A percentile compares a stretch with the other conserved stretches of the same genome.
These are phyloP conservation scores for Aspergillus fumigatiaffinis DNA, from an alignment of 2,329 filamentous ascomycete genomes.

Conservation along the genomic window DNA sequence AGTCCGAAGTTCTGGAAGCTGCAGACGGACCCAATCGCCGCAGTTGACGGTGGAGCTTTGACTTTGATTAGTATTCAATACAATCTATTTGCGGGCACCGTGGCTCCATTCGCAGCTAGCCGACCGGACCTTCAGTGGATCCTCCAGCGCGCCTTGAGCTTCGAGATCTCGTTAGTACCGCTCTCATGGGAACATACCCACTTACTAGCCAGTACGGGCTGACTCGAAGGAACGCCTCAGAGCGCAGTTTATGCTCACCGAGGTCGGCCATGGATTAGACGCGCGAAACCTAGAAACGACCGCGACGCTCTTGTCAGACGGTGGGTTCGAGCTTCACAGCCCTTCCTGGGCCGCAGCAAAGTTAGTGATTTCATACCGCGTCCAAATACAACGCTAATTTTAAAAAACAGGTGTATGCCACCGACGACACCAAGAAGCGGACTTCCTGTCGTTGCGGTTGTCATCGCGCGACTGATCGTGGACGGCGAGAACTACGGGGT, in stretches of 20 bases:
- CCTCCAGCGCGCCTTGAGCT: neutral
- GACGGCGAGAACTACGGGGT: constrained; percentile 13
- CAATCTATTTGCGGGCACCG: constrained; percentile 10
- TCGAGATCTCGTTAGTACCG: neutral
- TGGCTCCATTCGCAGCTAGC: constrained; percentile 4
- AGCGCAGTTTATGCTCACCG: constrained; percentile 9
- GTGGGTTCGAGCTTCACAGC: constrained; percentile 2
- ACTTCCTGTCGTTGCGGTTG: constrained; percentile 11
- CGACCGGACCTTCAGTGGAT: too few relatives aligned
- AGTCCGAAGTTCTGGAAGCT: constrained; percentile 17
- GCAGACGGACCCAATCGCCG: constrained; percentile 4
- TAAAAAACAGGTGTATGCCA: constrained; percentile 14
- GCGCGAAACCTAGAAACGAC: constrained; percentile 10
- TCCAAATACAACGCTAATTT: too few relatives aligned
- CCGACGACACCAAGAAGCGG: constrained; percentile 9
- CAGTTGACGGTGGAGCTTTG: constrained; percentile 3
- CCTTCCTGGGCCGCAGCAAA: neutral
- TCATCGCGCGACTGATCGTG: constrained; percentile 15
- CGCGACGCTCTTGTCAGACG: constrained; percentile 5
- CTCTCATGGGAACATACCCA: neutral
- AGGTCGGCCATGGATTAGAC: constrained; percentile 11
- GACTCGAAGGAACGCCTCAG: neutral
- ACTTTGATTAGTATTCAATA: constrained; percentile 5
- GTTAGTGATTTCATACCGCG: neutral
- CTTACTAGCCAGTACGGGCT: neutral